Evolutionary conservation across 306 rosid genomes (phyloP).

Genomic region (Rosa lucieae): DNA sequence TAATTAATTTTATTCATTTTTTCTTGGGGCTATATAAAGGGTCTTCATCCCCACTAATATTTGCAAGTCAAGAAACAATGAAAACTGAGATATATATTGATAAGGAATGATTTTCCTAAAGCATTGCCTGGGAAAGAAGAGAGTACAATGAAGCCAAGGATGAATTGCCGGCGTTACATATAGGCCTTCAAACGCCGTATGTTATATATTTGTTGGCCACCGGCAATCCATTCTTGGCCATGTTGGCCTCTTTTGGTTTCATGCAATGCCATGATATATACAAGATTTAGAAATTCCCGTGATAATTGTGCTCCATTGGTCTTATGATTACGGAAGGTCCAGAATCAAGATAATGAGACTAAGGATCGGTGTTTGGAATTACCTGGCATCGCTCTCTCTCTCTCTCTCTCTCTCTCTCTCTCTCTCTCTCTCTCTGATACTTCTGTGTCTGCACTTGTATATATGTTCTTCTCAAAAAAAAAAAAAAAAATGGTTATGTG

Average conservation of each 20-base stretch:
- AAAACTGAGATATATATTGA: not conserved
- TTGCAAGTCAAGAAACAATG: not conserved
- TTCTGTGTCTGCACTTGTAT: too few species aligned
- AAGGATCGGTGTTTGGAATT: too few species aligned
- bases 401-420: too few species aligned
- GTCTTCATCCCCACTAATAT: not conserved
- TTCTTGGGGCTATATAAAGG: not conserved
- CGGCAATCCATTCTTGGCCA: slow-evolving; percentile 47
- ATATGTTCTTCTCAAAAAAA: too few species aligned
- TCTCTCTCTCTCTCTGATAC: too few species aligned
- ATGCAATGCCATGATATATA: slow-evolving; percentile 20
- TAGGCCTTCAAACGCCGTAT: not conserved
- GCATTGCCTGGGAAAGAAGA: slow-evolving; percentile 28
- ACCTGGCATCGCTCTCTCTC: too few species aligned
- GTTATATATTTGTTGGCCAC: not conserved
- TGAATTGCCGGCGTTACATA: slow-evolving; percentile 44
- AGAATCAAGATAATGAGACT: too few species aligned
- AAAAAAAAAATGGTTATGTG: too few species aligned
- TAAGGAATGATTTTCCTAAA: not conserved
- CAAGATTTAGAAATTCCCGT: not conserved
- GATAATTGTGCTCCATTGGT: not conserved
- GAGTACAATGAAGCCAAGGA: slow-evolving; percentile 50
- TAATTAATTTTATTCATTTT: not conserved
- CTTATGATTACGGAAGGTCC: too few species aligned
- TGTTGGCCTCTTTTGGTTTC: slow-evolving; percentile 31